These are phyloP conservation scores for Saccharomycopsis amapae DNA, from an alignment of 805 yeast genomes.

Conservation along the genomic window DNA sequence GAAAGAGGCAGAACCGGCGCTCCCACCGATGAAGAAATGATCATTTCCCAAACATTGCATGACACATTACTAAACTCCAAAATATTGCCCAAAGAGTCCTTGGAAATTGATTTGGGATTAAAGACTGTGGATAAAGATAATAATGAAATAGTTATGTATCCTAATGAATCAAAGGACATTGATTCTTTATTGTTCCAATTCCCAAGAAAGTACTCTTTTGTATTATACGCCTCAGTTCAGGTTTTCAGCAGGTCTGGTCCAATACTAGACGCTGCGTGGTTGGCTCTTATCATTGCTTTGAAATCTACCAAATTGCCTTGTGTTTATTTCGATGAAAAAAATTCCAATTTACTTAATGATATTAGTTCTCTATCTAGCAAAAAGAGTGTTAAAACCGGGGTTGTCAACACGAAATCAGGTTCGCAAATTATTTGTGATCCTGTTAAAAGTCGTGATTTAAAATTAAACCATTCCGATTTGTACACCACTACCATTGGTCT, in stretches of 20 bases:
- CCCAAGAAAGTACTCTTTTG: conserved; percentile 45
- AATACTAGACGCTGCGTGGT: conserved; percentile 68
- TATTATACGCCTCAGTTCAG: conserved; percentile 64
- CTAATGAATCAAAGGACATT: conserved; percentile 31
- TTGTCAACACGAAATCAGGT: conserved; percentile 43
- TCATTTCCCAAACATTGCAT: conserved; percentile 55
- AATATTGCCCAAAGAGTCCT: conserved; percentile 41
- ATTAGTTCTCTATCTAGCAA: conserved; percentile 23
- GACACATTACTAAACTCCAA: conserved; percentile 54
- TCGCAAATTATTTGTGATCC: conserved; percentile 55
- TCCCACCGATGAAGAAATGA: conserved; percentile 83
- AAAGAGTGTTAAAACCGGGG: conserved; percentile 46
- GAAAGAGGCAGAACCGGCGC: conserved; percentile 71
- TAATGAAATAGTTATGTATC: conserved; percentile 38
- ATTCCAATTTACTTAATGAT: conserved; percentile 23
- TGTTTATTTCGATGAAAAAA: conserved; percentile 61
- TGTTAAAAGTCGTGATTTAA: conserved; percentile 31
- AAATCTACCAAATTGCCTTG: conserved; percentile 54
- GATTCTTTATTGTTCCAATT: conserved; percentile 28
- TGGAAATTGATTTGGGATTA: conserved; percentile 48
- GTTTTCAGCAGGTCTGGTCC: conserved; percentile 83
- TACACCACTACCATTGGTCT: conserved; percentile 53
- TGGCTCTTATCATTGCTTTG: conserved; percentile 58
- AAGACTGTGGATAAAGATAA: conserved; percentile 49
- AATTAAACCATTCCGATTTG: conserved; percentile 35